These are phyloP conservation scores for Striga asiatica DNA, from an alignment of 257 asterid species.

Conservation along the genomic window DNA sequence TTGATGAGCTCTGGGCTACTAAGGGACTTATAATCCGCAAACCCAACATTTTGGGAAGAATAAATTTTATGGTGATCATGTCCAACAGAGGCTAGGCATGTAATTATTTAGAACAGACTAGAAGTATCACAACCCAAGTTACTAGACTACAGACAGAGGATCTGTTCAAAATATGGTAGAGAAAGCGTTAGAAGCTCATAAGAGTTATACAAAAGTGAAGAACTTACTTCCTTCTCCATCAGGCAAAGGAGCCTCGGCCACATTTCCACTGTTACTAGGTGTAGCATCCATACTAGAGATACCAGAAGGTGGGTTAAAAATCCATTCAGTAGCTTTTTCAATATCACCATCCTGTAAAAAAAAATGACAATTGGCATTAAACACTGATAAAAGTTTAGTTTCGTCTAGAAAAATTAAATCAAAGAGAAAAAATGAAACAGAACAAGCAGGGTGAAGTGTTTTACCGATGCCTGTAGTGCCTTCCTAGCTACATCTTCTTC, in stretches of 20 bases:
- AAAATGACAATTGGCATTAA: slow-evolving; percentile 3
- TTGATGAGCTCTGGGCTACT: background rate
- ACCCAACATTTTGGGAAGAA: background rate
- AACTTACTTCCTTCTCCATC: slow-evolving; percentile 96
- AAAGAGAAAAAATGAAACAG: background rate
- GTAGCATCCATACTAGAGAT: slow-evolving; percentile 42
- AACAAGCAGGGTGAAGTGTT: background rate
- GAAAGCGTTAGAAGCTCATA: background rate
- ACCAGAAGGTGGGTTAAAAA: slow-evolving; percentile 57
- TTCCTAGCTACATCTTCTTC: slow-evolving; percentile 71
- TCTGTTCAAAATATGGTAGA: background rate
- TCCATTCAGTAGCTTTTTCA: slow-evolving; percentile 94
- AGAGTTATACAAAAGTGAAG: slow-evolving; percentile 5
- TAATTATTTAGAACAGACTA: background rate
- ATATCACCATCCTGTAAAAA: slow-evolving; percentile 69
- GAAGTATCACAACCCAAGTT: background rate
- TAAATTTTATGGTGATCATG: background rate
- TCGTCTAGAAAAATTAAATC: too few species aligned
- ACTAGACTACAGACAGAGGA: background rate
- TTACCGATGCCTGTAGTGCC: slow-evolving; percentile 83
- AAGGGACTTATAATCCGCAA: background rate
- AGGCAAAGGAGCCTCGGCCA: slow-evolving; percentile 47
- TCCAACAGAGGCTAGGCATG: background rate
- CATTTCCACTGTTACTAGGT: slow-evolving; percentile 41
- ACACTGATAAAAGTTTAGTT: too few species aligned